Evolutionary conservation across 306 rosid species (phyloP).

Genomic region (Coriaria nepalensis): DNA sequence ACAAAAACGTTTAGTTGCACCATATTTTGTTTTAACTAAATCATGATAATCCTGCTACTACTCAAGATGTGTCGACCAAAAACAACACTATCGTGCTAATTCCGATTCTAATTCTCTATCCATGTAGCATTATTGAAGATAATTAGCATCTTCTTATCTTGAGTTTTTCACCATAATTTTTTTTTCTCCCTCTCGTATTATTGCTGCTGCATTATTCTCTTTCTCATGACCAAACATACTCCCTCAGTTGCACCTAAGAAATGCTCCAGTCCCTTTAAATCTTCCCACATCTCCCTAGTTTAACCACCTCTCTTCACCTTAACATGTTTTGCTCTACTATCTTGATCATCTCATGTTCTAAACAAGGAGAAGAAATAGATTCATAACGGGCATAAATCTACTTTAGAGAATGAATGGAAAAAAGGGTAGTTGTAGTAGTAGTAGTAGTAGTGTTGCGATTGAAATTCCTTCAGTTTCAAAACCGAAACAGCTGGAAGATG

Average conservation of each 20-base stretch:
- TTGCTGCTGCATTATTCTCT: conserved; percentile 35
- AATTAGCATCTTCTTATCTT: conserved; percentile 51
- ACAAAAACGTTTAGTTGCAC: too few relatives aligned
- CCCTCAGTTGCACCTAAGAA: conserved; percentile 20
- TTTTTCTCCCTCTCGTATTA: conserved; percentile 25
- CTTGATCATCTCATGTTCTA: neutral
- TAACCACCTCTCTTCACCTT: neutral
- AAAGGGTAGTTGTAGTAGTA: conserved; percentile 29
- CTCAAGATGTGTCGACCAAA: conserved; percentile 8
- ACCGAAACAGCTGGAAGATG: neutral
- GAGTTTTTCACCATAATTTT: too few relatives aligned
- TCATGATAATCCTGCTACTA: too few relatives aligned
- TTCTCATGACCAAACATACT: conserved; percentile 22
- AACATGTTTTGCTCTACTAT: too few relatives aligned
- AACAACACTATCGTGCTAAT: conserved; percentile 17
- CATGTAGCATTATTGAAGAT: conserved; percentile 38
- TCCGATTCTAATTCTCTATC: conserved; percentile 48
- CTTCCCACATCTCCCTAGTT: neutral
- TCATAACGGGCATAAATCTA: neutral
- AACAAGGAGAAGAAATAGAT: neutral
- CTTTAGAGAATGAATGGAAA: conserved; percentile 38
- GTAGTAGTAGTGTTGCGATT: conserved; percentile 33
- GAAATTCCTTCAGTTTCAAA: conserved; percentile 24
- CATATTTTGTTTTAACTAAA: too few relatives aligned
- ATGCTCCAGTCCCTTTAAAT: conserved; percentile 24